phyloP scores from a whole-genome alignment of 345 rosid species.

The Boechera stricta region DNA sequence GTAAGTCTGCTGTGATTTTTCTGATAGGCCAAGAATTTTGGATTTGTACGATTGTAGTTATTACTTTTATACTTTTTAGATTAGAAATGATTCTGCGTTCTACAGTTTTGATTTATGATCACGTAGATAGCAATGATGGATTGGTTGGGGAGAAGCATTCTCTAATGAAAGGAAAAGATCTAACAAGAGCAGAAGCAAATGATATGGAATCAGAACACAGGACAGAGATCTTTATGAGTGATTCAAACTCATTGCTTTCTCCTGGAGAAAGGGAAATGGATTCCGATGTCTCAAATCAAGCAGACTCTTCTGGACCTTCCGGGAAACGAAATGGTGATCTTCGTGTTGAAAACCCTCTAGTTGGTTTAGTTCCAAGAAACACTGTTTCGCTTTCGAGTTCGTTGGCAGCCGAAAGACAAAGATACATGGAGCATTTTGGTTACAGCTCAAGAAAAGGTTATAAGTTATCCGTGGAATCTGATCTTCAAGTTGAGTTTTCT shows the following conservation, averaged over 20 bases:
- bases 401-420: conserved; percentile 46
- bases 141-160: conserved; percentile 39
- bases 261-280: conserved; percentile 35
- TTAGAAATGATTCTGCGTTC: not conserved
- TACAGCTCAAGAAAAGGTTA: conserved; percentile 46
- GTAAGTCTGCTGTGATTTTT: too few relatives aligned
- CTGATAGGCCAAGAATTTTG: too few relatives aligned
- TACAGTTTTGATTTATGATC: conserved; percentile 40
- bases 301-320: conserved; percentile 16
- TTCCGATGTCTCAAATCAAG: not conserved
- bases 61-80: not conserved
- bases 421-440: conserved; percentile 47
- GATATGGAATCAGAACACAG: conserved; percentile 34
- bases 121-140: conserved; percentile 46
- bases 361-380: conserved; percentile 51
- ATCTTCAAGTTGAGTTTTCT: conserved; percentile 90
- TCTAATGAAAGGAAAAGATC: conserved; percentile 24
- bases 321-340: conserved; percentile 38
- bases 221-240: conserved; percentile 33
- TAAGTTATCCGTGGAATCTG: conserved; percentile 81
- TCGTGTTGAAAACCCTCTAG: conserved; percentile 33
- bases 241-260: conserved; percentile 43
- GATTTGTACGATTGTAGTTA: too few relatives aligned
- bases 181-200: conserved; percentile 16
- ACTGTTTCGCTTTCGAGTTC: conserved; percentile 46